These are phyloP conservation scores for Mollisia scopiformis DNA, from an alignment of 2,329 filamentous ascomycete genomes.

Conservation along the genomic window DNA sequence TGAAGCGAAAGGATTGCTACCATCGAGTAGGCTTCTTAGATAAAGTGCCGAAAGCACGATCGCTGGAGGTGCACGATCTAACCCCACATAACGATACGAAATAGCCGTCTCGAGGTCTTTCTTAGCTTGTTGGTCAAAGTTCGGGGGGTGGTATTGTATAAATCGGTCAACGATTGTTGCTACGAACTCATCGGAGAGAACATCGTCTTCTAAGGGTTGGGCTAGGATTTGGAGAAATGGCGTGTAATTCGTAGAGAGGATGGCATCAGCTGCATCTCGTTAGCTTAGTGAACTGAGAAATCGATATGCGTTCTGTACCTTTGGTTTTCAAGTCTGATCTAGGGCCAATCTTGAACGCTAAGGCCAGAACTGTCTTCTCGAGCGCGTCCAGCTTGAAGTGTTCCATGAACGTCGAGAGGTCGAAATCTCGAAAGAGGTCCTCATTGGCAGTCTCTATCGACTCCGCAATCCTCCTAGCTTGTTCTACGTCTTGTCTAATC, in stretches of 20 bases:
- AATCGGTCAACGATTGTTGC: conserved; percentile 83
- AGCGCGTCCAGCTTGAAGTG: conserved; percentile 93
- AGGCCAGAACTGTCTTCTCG: conserved; percentile 82
- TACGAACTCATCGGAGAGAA: conserved; percentile 70
- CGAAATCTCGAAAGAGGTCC: conserved; percentile 94
- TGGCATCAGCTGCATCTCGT: conserved; percentile 73
- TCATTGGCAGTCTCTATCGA: conserved; percentile 89
- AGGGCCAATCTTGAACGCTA: conserved; percentile 84
- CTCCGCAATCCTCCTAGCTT: conserved; percentile 90
- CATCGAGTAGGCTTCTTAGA: conserved; percentile 66
- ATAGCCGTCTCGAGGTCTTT: conserved; percentile 66
- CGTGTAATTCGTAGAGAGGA: conserved; percentile 78
- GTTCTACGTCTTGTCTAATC: conserved; percentile 76
- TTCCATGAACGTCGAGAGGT: conserved; percentile 92
- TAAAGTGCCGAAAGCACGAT: conserved; percentile 73
- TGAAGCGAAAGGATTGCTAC: conserved; percentile 61
- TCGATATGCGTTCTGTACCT: conserved; percentile 58
- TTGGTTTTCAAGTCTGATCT: conserved; percentile 85
- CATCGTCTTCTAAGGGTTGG: conserved; percentile 65
- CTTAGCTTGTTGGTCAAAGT: conserved; percentile 77
- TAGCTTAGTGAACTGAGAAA: conserved; percentile 8
- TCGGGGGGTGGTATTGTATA: conserved; percentile 83
- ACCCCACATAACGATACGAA: conserved; percentile 63
- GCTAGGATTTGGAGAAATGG: conserved; percentile 79
- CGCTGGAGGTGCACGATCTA: conserved; percentile 67